phyloP scores from a whole-genome alignment of 23 red algal genomes.

The Gracilaria domingensis region DNA sequence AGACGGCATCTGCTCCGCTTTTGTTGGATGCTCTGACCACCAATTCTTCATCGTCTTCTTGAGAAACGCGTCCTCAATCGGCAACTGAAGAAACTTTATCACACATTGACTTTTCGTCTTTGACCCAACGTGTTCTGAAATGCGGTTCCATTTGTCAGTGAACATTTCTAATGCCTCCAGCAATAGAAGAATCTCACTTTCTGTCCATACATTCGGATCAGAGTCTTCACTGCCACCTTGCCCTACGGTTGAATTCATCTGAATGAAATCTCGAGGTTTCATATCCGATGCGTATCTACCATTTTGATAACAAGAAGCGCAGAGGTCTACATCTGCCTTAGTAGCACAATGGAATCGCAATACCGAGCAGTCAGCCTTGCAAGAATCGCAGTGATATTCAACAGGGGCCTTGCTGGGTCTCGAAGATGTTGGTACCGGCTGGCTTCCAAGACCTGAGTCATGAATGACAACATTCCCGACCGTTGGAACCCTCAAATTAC shows the following conservation, averaged over 20 bases:
- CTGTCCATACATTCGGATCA: constrained; percentile 84
- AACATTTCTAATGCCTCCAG: constrained; percentile 96
- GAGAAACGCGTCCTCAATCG: constrained; percentile 97
- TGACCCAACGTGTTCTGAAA: constrained; percentile 96
- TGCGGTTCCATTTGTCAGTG: constrained; percentile 90
- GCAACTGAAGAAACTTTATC: constrained; percentile 92
- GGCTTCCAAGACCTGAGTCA: constrained; percentile 19
- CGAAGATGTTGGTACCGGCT: neutral
- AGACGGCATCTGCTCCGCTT: constrained; percentile 26
- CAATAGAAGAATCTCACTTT: constrained; percentile 89
- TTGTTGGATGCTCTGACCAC: constrained; percentile 48
- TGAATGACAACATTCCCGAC: constrained; percentile 29
- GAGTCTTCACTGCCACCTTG: constrained; percentile 43
- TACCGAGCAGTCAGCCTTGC: constrained; percentile 85
- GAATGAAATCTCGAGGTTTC: constrained; percentile 90
- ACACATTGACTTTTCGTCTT: constrained; percentile 92
- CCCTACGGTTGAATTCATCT: constrained; percentile 68
- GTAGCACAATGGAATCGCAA: constrained; percentile 89
- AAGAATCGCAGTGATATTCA: constrained; percentile 95
- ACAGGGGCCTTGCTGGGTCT: constrained; percentile 21
- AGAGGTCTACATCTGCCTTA: constrained; percentile 92
- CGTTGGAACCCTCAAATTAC: neutral
- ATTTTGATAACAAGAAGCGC: constrained; percentile 78
- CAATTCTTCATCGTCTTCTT: constrained; percentile 40
- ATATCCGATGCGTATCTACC: constrained; percentile 79